Conservation (phyloP, 768 basidiomycete genomes). For the Baorangia bicolor region DNA sequence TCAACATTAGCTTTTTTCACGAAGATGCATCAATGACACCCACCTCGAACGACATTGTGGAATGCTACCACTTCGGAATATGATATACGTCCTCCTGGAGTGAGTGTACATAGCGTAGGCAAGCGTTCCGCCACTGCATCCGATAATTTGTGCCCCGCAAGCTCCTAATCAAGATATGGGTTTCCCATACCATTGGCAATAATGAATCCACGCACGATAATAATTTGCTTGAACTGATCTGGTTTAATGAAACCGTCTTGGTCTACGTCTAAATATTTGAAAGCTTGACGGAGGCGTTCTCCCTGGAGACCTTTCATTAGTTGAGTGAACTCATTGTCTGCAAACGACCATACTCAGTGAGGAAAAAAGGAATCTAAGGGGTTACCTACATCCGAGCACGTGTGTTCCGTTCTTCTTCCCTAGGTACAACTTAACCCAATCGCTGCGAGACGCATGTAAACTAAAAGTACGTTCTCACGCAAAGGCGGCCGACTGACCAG, state of each 20-base stretch:
- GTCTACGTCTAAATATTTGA: conserved; percentile 86
- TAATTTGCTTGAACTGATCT: conserved; percentile 93
- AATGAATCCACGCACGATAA: conserved; percentile 60
- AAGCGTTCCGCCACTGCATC: conserved; percentile 89
- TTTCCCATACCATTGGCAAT: background rate
- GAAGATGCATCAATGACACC: conserved; percentile 23
- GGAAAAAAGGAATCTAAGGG: background rate
- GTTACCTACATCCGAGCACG: conserved; percentile 81
- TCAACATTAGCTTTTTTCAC: conserved; percentile 2
- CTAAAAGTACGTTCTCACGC: background rate
- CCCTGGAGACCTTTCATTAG: conserved; percentile 99
- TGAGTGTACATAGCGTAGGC: conserved; percentile 88
- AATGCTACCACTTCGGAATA: conserved; percentile 97
- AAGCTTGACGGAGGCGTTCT: conserved; percentile 94
- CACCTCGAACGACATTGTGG: conserved; percentile 92
- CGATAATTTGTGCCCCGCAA: conserved; percentile 96
- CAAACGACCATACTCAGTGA: conserved; percentile 7
- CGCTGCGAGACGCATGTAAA: conserved; percentile 42
- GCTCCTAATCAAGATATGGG: conserved; percentile 56
- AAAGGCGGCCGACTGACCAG: conserved; percentile 48
- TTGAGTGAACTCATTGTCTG: conserved; percentile 96
- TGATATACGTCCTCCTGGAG: conserved; percentile 85
- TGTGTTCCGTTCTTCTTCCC: conserved; percentile 90
- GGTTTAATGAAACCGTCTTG: conserved; percentile 93
- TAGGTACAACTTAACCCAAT: conserved; percentile 96